phyloP scores from a whole-genome alignment of 306 rosid species.

The Trichosanthes cucumerina region DNA sequence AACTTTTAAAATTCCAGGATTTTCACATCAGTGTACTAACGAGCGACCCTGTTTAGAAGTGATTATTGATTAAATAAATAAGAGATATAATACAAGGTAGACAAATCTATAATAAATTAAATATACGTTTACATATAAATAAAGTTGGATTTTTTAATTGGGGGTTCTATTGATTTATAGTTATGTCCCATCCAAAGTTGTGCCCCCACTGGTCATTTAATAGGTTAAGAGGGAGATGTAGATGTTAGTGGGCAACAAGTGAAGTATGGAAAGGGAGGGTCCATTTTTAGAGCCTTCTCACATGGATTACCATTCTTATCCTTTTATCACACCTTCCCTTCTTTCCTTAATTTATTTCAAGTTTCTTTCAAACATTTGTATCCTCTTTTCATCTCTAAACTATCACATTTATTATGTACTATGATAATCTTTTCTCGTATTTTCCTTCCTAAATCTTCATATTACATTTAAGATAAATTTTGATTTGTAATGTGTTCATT shows the following conservation, averaged over 20 bases:
- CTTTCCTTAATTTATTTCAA: neutral
- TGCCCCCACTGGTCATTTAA: constrained; percentile 25
- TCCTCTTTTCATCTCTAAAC: neutral
- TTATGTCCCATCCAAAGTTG: constrained; percentile 33
- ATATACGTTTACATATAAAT: neutral
- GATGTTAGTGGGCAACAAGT: constrained; percentile 49
- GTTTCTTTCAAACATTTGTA: neutral
- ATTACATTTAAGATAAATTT: too few species aligned
- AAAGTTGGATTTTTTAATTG: neutral
- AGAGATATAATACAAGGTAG: neutral
- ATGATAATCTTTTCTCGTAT: neutral
- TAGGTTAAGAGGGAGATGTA: constrained; percentile 27
- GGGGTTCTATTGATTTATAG: constrained; percentile 10
- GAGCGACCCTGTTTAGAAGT: neutral
- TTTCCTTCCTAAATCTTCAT: neutral
- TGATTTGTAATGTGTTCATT: too few species aligned
- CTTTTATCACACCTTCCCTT: neutral
- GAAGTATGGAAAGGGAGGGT: constrained; percentile 32
- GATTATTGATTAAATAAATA: constrained; percentile 8
- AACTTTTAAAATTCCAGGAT: too few species aligned
- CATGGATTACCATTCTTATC: constrained; percentile 7
- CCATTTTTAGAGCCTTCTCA: constrained; percentile 17
- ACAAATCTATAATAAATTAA: constrained; percentile 3
- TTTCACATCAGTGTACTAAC: too few species aligned
- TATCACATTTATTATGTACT: neutral